Base-by-base conservation (phyloP, 768 basidiomycete species). In the Cystofilobasidium capitatum region DNA sequence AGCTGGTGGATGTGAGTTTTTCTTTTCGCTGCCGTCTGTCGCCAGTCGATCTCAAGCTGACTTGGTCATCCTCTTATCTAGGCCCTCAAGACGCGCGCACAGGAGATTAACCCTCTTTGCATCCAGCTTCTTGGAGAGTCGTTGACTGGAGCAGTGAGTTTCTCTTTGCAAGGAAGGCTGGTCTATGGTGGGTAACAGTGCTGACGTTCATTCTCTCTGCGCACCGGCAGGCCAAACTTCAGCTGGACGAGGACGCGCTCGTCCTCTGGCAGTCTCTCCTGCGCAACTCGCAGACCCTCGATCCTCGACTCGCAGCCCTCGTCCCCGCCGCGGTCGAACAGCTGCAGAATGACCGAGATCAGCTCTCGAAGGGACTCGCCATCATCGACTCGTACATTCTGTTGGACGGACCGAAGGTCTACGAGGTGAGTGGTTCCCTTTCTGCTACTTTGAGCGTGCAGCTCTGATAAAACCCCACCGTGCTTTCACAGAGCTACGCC, bases 311-410 rank as follows among this genome's bases (percentile, higher is more conserved):
- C 22, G 55, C 63, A 13, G 42, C 45, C 16, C 57, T 69, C 45
- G 62, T 58, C 0, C 57, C 68, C 0, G 68, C 54, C 22, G 63
- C 63, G 20, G 58, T 69, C 54, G 62, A 42, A 0, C 62, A 60
- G 20, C 62, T 69, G 37, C 29, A 51, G 20, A 40, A 44, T 12
- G 59, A 64, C 33, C 68, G 54, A 3, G 68, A 69, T 22, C 33
- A 45, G 40, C 29, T 59, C 9, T 14, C 26, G 42, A 36, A 40
- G 45, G 45, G 37, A 4, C 47, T 59, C 29, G 37, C n/a, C 12
- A 60, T 69, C 20, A 35, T 69, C 26, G 63, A 69, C 57, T 69
- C 68, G 22, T 69, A 69, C 42, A 55, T 63, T 12, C 42, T 69
- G 17, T 40, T 69, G 13, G 63, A 54, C n/a, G 68, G 62, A n/a